Percentiles rank a stretch among this genome's conserved stretches.
These are phyloP conservation scores for Pseudonectria buxi DNA, from an alignment of 2,329 filamentous ascomycete species.

Conservation along the genomic window DNA sequence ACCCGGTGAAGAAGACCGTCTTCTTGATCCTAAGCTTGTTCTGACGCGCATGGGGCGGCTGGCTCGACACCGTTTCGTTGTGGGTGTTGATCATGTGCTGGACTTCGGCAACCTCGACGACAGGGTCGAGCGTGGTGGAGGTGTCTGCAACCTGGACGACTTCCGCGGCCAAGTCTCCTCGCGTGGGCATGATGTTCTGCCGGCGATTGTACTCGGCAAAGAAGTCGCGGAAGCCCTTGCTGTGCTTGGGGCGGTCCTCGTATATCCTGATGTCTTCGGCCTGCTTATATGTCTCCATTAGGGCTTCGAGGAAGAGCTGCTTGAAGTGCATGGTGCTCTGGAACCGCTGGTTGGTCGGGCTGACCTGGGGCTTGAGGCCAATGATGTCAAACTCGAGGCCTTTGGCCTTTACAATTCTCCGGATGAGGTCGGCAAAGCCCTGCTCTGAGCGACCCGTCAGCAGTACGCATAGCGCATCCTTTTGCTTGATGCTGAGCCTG, in stretches of 20 bases:
- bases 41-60: constrained; percentile 29
- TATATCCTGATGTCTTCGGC: constrained; percentile 78
- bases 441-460: constrained; percentile 79
- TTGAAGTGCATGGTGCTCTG: constrained; percentile 86
- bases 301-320: constrained; percentile 69
- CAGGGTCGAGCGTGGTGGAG: constrained; percentile 66
- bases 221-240: constrained; percentile 79
- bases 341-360: constrained; percentile 74
- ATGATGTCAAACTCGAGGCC: constrained; percentile 82
- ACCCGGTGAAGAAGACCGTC: constrained; percentile 85
- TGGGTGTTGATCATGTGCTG: constrained; percentile 86
- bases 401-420: constrained; percentile 71
- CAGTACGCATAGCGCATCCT: constrained; percentile 76
- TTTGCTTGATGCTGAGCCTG: constrained; percentile 71
- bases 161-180: constrained; percentile 65
- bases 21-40: constrained; percentile 67
- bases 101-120: constrained; percentile 73
- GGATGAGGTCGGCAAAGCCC: constrained; percentile 71
- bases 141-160: constrained; percentile 81
- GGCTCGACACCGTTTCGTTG: constrained; percentile 49
- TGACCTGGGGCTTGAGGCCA: constrained; percentile 76
- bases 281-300: constrained; percentile 78
- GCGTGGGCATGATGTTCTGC: constrained; percentile 41
- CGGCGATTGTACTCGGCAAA: constrained; percentile 68
- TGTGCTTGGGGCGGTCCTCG: constrained; percentile 60